These are phyloP conservation scores for Cymodocea nodosa DNA, from an alignment of 116 monocot genomes.

Conservation along the genomic window DNA sequence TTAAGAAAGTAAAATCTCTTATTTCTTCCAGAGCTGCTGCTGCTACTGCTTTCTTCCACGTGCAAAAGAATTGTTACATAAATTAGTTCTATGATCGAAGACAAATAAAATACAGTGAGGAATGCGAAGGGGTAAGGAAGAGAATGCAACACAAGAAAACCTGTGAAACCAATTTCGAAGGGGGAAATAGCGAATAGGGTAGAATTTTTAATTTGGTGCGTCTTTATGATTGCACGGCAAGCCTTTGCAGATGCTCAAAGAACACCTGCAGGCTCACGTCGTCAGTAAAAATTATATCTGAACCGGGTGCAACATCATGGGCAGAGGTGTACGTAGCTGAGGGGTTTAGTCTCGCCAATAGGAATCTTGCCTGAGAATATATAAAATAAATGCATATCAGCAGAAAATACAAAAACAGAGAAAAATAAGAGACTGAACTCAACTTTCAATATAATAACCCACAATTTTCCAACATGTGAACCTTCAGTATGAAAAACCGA, in stretches of 20 bases:
- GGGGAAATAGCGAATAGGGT: background rate
- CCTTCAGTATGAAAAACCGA: no score
- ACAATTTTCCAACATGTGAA: background rate
- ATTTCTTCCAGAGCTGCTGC: no score
- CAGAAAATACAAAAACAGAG: background rate
- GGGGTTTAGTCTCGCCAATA: slow-evolving; percentile 86
- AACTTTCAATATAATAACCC: background rate
- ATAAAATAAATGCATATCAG: background rate
- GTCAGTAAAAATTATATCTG: slow-evolving; percentile 88
- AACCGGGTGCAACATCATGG: slow-evolving; percentile 60
- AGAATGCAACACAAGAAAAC: background rate
- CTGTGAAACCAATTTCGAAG: background rate
- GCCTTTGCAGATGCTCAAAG: slow-evolving; percentile 86
- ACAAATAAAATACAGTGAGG: background rate
- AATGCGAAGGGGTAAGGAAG: background rate
- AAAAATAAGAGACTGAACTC: background rate
- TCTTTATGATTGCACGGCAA: slow-evolving; percentile 79
- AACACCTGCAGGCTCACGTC: slow-evolving; percentile 96
- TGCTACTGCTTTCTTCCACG: no score
- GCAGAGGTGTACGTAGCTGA: slow-evolving; percentile 83
- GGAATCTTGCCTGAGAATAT: slow-evolving; percentile 79
- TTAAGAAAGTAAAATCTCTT: no score
- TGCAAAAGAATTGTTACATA: no score
- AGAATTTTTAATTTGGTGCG: background rate
- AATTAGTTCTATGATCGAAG: background rate